These are phyloP conservation scores for Phalaenopsis equestris DNA, from an alignment of 106 monocot species.

Conservation along the genomic window DNA sequence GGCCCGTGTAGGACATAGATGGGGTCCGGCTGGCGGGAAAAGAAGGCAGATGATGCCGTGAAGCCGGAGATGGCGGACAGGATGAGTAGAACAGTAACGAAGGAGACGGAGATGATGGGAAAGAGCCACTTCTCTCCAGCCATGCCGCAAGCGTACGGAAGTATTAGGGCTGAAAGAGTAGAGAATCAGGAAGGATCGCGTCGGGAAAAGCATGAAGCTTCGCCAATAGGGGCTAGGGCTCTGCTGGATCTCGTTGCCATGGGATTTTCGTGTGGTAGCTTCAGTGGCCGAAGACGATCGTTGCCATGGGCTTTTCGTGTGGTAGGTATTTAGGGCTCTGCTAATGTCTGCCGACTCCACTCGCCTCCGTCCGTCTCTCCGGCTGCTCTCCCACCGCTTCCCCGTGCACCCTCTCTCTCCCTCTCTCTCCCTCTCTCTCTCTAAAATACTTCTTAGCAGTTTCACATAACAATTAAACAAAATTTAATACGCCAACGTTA, in stretches of 20 bases:
- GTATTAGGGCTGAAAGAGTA: not conserved
- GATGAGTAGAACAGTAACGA: constrained; percentile 42
- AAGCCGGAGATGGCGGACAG: constrained; percentile 41
- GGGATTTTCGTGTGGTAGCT: not conserved
- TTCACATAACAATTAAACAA: too few species aligned
- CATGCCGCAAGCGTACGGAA: not conserved
- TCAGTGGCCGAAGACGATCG: not conserved
- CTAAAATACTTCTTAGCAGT: too few species aligned
- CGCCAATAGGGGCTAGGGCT: not conserved
- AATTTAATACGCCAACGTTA: too few species aligned
- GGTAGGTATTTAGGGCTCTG: not conserved
- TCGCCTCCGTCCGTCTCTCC: too few species aligned
- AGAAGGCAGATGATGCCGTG: constrained; percentile 29
- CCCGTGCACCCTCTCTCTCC: too few species aligned
- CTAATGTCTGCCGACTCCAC: too few species aligned
- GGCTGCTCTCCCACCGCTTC: too few species aligned
- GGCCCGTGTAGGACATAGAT: constrained; percentile 11
- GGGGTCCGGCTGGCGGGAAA: constrained; percentile 8
- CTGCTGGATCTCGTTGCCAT: not conserved
- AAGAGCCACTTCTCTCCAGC: constrained; percentile 37
- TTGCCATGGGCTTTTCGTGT: not conserved
- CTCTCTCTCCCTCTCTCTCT: too few species aligned
- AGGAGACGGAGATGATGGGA: constrained; percentile 34
- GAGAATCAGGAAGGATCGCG: not conserved
- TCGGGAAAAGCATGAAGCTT: not conserved